Evolutionary conservation across 176 grass and related monocot genomes (phyloP), one percentile per base, ranked within the genome.

Genomic region (Neostapfia colusana): DNA sequence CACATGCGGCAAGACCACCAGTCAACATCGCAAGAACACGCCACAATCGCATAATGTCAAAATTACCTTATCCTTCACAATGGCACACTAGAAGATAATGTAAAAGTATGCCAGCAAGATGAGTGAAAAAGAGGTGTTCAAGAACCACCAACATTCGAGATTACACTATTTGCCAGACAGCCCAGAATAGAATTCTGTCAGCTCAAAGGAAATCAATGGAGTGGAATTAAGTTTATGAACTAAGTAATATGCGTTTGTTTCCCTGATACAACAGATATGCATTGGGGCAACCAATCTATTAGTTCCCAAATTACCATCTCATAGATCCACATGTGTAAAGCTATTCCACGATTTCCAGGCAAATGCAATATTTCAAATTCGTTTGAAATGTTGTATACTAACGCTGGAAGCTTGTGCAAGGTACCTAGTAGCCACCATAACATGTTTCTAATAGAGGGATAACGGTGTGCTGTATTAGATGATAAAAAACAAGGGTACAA

Each of bases 51-150:
- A n/a, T 53, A n/a, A 82, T 26, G 58, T 50, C 46, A 35, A 66
- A 71, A 66, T 50, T 41, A 78, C 50, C 61, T 87, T 68, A 79
- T 79, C 74, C 51, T 18, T 2, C 74, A 25, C 53, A 57, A 61
- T 63, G 79, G 12, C 5, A 58, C 74, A 73, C 74, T 18, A 21
- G 14, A 67, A 42, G 85, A 83, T 73, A 87, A 67, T 73, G 18
- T 79, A 68, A 54, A 79, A 44, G n/a, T 79, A 83, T 74, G 69
- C 18, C 35, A 83, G 38, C 31, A 35, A 73, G 41, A 27, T 8
- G 16, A 11, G 28, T 42, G 66, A 45, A 35, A 25, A 57, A 67
- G 48, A 16, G 46, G 3, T 67, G 14, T 34, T 25, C 10, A 16
- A 73, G 56, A 65, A 42, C 21, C 11, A 36, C 50, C 39, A 67